phyloP scores from a whole-genome alignment of 257 asterid species.

The Solanum pennellii region DNA sequence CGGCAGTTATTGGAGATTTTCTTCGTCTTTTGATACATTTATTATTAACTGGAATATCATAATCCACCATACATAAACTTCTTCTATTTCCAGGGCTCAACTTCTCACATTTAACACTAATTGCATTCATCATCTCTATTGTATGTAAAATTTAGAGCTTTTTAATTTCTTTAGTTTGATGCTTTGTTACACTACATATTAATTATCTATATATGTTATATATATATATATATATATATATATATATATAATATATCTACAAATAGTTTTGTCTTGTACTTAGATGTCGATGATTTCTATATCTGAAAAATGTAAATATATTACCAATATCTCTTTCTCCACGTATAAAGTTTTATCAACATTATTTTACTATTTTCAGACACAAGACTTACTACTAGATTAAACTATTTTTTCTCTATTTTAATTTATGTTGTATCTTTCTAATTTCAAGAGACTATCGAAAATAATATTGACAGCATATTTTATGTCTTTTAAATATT shows the following conservation, averaged over 20 bases:
- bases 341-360: not conserved
- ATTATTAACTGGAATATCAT: slow-evolving; percentile 9
- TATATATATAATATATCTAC: not conserved
- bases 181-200: not conserved
- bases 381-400: not conserved
- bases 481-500: no score
- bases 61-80: slow-evolving; percentile 13
- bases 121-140: slow-evolving; percentile 21
- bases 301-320: not conserved
- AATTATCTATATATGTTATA: not conserved
- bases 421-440: no score
- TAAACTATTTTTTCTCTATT: no score
- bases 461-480: not conserved
- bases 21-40: slow-evolving; percentile 42
- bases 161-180: not conserved
- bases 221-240: not conserved
- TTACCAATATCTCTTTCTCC: not conserved
- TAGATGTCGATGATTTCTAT: not conserved
- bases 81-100: slow-evolving; percentile 7
- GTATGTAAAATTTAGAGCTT: not conserved
- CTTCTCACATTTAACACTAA: slow-evolving; percentile 6
- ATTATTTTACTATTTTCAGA: not conserved
- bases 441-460: accelerated
- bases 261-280: not conserved
- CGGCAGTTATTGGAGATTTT: slow-evolving; percentile 20